Evolutionary conservation across 75 land plant species (phyloP).

Genomic region (Chamaecyparis obtusa): DNA sequence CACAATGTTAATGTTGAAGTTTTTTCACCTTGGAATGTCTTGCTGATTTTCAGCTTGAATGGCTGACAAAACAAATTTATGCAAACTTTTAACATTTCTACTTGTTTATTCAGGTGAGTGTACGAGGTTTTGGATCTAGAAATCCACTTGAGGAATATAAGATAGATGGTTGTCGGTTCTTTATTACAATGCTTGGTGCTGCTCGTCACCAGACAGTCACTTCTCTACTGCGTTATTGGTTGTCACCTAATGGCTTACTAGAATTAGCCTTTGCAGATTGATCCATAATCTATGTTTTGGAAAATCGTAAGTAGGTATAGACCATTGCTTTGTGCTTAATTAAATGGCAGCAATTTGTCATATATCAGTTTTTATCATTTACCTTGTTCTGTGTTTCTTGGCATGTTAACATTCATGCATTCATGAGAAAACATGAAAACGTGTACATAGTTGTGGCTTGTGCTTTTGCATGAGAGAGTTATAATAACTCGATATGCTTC

Average conservation of each 20-base stretch:
- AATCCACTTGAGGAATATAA: slow-evolving; percentile 99
- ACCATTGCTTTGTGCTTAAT: neutral
- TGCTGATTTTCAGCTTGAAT: neutral
- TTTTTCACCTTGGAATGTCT: neutral
- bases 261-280: neutral
- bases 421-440: neutral
- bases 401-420: neutral
- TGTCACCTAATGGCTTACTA: slow-evolving; percentile 20
- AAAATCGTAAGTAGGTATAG: neutral
- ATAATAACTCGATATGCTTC: neutral
- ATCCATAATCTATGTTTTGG: neutral
- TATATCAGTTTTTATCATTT: neutral
- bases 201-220: slow-evolving; percentile 82
- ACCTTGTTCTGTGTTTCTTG: neutral
- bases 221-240: slow-evolving; percentile 83
- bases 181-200: slow-evolving; percentile 96
- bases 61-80: neutral
- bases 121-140: slow-evolving; percentile 93
- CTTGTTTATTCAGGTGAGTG: slow-evolving; percentile 70
- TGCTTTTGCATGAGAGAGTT: neutral
- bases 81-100: neutral
- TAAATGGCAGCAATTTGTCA: neutral
- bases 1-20: neutral
- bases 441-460: neutral
- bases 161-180: slow-evolving; percentile 96